Evolutionary conservation across 2,329 filamentous ascomycete genomes (phyloP).

Genomic region (Fusarium protoensiforme): DNA sequence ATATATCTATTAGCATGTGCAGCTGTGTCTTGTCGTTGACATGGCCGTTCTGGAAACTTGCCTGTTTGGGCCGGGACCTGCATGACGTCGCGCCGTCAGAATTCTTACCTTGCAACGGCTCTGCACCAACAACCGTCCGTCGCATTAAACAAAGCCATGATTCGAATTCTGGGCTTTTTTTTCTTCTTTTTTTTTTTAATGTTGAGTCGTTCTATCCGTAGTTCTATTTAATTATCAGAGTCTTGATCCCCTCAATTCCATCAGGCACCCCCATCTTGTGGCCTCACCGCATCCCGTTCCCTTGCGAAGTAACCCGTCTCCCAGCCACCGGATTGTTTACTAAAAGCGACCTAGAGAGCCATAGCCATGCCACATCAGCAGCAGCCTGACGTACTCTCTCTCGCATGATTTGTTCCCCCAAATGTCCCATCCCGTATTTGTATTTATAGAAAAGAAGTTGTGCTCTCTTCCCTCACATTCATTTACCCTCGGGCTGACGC

Average conservation of each 20-base stretch:
- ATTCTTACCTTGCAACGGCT: conserved; percentile 8
- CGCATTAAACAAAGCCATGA: neutral
- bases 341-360: conserved; percentile 1
- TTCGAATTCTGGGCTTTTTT: neutral
- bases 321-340: conserved; percentile 45
- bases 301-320: conserved; percentile 14
- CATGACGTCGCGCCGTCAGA: conserved; percentile 32
- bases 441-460: neutral
- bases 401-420: conserved; percentile 2
- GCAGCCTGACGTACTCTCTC: conserved; percentile 9
- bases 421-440: neutral
- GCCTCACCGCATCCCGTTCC: conserved; percentile 12
- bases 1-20: neutral
- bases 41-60: conserved; percentile 20
- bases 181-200: neutral
- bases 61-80: conserved; percentile 20
- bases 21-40: neutral
- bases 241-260: neutral
- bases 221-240: neutral
- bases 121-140: neutral
- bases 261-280: neutral
- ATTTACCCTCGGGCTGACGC: conserved; percentile 2
- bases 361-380: conserved; percentile 31
- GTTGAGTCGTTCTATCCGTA: neutral
- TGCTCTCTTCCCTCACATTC: neutral